These are phyloP conservation scores for Passalora sequoiae DNA, from an alignment of 2,329 filamentous ascomycete genomes.

Conservation along the genomic window DNA sequence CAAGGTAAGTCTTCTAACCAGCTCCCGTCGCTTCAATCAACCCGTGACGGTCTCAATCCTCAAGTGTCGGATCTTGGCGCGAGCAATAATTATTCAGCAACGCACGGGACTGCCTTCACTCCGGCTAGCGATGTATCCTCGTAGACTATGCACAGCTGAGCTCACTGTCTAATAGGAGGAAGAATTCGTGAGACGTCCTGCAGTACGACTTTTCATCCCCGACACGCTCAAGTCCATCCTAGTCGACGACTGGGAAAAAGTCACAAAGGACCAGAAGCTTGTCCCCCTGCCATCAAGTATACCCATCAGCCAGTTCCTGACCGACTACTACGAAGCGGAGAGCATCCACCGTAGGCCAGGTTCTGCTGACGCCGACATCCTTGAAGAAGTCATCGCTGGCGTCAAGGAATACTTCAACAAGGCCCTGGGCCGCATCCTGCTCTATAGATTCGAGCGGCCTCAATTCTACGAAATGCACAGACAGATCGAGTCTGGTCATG, in stretches of 20 bases:
- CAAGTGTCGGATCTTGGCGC: too few relatives aligned
- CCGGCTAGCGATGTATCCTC: too few relatives aligned
- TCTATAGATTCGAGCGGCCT: constrained; percentile 89
- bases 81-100: too few relatives aligned
- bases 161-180: too few relatives aligned
- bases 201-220: constrained; percentile 78
- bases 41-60: too few relatives aligned
- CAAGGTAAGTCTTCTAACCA: constrained; percentile 50
- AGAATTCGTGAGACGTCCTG: constrained; percentile 73
- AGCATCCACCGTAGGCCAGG: constrained; percentile 63
- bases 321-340: constrained; percentile 75
- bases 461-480: constrained; percentile 78
- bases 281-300: constrained; percentile 75
- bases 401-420: constrained; percentile 93
- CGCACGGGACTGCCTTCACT: too few relatives aligned
- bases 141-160: too few relatives aligned
- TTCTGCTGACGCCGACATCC: constrained; percentile 71
- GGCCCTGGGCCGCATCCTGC: constrained; percentile 75
- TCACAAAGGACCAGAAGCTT: constrained; percentile 90
- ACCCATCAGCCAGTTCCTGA: constrained; percentile 70
- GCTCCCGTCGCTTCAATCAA: too few relatives aligned
- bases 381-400: constrained; percentile 83
- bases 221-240: constrained; percentile 87
- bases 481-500: constrained; percentile 56
- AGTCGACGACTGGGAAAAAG: constrained; percentile 98